Base-by-base conservation (phyloP, 805 yeast species). In the Wickerhamiella azymoides region DNA sequence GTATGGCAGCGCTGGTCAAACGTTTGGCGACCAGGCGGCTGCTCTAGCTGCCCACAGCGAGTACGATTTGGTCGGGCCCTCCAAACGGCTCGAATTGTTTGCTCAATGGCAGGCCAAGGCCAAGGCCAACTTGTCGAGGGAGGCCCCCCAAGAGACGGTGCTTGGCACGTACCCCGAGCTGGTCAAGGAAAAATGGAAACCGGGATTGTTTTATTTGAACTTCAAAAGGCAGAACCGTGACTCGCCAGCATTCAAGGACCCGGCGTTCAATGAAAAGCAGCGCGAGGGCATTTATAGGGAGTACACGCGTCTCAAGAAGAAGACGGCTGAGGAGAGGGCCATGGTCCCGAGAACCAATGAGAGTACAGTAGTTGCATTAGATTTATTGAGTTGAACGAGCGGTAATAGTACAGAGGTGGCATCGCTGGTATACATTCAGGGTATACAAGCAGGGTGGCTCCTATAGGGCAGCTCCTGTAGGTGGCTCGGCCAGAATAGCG, bases 1-100 rank as follows among this genome's bases (percentile, higher is more conserved):
- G 5, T 24, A 36, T 26, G 45, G 40, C 5, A 19, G 35, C 16
- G 40, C 40, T n/a, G 21, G 14, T 8, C 27, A 69, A 1, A 52
- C 70, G 0, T 77, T 79, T 79, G 69, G 68, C 5, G 49, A 57
- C 1, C 77, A 73, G 54, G 58, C 68, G 9, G 52, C 55, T 10
- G 63, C 63, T 43, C 51, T 76, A 0, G 59, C 65, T 0, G 49
- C 61, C n/a, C 76, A 75, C 49, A 66, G 69, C 4, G 50, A 66
- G 10, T 75, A 65, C 52, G 57, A 61, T 21, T 45, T 49, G 1
- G 47, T 73, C 14, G 60, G 61, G 5, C 54, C 62, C 24, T 50
- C 56, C 17, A 53, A 54, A 8, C 59, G 78, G 32, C 62, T 60
- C 41, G 61, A 56, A 1, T 51, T 67, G 1, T 77, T 70, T 54